Percentiles rank a stretch among this genome's conserved stretches.
Evolutionary conservation across 306 rosid species (phyloP).

Genomic region (Quercus suber): DNA sequence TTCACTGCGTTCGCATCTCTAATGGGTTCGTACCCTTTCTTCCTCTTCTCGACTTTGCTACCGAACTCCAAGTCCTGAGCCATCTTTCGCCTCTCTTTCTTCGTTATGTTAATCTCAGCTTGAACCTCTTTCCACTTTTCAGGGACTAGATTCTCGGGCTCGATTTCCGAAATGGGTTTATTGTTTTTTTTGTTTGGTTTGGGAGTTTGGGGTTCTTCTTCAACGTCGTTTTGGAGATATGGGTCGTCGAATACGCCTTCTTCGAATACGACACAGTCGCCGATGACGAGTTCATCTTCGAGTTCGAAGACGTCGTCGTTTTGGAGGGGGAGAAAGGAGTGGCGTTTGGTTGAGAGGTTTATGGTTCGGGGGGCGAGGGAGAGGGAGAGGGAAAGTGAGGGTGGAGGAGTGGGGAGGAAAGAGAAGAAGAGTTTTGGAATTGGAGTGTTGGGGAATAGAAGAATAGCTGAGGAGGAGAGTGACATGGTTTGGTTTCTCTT

Average conservation of each 20-base stretch:
- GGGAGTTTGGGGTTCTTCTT: background rate
- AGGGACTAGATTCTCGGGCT: constrained; percentile 62
- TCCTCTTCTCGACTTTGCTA: constrained; percentile 61
- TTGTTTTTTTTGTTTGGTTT: background rate
- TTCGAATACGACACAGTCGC: constrained; percentile 86
- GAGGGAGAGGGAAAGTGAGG: constrained; percentile 1
- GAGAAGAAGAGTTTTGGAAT: constrained; percentile 46
- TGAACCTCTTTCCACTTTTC: constrained; percentile 77
- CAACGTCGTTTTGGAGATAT: constrained; percentile 22
- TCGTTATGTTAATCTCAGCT: constrained; percentile 77
- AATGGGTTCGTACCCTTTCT: constrained; percentile 52
- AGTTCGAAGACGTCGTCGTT: constrained; percentile 7
- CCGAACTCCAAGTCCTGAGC: constrained; percentile 76
- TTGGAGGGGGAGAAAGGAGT: constrained; percentile 22
- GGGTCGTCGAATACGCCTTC: constrained; percentile 81
- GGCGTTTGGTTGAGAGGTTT: constrained; percentile 28
- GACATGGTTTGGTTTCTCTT: constrained; percentile 27
- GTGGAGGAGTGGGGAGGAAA: constrained; percentile 24
- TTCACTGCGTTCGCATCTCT: constrained; percentile 59
- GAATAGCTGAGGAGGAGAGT: constrained; percentile 24
- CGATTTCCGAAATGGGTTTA: constrained; percentile 7
- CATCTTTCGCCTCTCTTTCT: constrained; percentile 77
- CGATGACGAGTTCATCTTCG: constrained; percentile 61
- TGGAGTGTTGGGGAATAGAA: constrained; percentile 12
- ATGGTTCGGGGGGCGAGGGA: constrained; percentile 14